Conservation (phyloP, 306 rosid genomes). For the Rosa persica region DNA sequence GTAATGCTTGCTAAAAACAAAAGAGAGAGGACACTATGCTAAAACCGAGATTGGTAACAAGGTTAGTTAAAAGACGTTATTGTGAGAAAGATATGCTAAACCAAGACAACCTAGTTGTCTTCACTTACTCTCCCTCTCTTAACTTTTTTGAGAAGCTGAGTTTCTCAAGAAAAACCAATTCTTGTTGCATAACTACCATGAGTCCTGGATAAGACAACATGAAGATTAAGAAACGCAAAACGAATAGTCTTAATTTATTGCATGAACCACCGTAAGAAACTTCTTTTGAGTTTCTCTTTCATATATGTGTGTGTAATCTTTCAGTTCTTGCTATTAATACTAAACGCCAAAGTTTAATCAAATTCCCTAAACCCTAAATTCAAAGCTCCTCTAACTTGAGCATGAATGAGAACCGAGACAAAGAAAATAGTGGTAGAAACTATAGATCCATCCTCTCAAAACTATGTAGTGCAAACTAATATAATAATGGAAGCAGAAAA, state of each 20-base stretch:
- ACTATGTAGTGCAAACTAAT: background rate
- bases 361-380: background rate
- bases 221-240: background rate
- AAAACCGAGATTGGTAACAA: background rate
- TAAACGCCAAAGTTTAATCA: background rate
- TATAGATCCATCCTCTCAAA: background rate
- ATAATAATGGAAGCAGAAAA: background rate
- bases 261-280: background rate
- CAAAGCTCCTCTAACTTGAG: background rate
- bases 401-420: background rate
- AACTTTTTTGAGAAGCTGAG: background rate
- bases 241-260: background rate
- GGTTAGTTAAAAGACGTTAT: slow-evolving; percentile 6
- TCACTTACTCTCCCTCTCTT: background rate
- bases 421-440: background rate
- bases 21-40: background rate
- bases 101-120: background rate
- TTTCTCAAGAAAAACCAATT: slow-evolving; percentile 3
- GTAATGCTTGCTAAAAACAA: background rate
- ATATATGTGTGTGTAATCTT: background rate
- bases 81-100: background rate
- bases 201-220: background rate
- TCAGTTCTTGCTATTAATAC: background rate
- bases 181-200: slow-evolving; percentile 7
- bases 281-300: too few relatives aligned